Conservation (phyloP, 345 rosid species). For the Eucalyptus virginea region DNA sequence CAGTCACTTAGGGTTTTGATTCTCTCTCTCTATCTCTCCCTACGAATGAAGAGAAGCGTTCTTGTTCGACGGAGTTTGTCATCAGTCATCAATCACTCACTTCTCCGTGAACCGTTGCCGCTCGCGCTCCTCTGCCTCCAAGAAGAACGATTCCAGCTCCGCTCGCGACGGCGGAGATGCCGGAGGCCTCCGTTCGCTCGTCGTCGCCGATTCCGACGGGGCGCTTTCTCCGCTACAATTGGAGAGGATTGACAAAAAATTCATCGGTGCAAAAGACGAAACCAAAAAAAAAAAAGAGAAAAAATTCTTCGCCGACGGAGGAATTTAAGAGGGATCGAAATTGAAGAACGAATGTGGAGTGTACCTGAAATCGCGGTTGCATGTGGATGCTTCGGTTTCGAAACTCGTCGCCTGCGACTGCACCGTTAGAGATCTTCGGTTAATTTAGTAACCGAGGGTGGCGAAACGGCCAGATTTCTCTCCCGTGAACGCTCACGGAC, state of each 20-base stretch:
- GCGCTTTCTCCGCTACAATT: conserved; percentile 7
- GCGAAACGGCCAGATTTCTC: background rate
- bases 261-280: background rate
- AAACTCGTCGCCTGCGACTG: conserved; percentile 19
- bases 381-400: conserved; percentile 24
- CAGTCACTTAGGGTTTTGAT: conserved; percentile 20
- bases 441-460: background rate
- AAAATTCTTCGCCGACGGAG: background rate
- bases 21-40: background rate
- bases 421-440: background rate
- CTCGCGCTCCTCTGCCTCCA: conserved; percentile 34
- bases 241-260: background rate
- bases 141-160: conserved; percentile 49
- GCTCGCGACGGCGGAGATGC: conserved; percentile 7
- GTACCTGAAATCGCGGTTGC: conserved; percentile 13
- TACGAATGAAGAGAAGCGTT: background rate
- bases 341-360: background rate
- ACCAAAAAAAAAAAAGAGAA: background rate
- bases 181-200: background rate
- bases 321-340: background rate
- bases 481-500: background rate
- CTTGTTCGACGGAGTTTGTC: background rate
- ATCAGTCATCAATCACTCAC: no score
- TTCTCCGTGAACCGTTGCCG: conserved; percentile 32
- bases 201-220: background rate